These are phyloP conservation scores for Paecilomyces fulvus DNA, from an alignment of 2,329 filamentous ascomycete genomes.

Conservation along the genomic window DNA sequence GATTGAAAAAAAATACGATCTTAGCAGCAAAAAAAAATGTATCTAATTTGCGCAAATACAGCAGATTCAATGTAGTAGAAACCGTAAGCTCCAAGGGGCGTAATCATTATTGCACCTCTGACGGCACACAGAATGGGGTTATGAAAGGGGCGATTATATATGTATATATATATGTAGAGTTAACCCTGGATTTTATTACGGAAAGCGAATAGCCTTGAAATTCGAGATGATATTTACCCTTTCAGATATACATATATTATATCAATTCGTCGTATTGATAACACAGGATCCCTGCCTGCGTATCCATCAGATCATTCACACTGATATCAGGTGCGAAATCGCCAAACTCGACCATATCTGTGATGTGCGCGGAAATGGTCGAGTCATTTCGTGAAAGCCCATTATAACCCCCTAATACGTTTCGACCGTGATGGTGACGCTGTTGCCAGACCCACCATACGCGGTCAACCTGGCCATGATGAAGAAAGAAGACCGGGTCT, in stretches of 20 bases:
- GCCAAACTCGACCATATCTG: conserved; percentile 11
- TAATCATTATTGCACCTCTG: no score
- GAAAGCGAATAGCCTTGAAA: no score
- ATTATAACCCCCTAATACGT: conserved; percentile 4
- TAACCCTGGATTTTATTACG: no score
- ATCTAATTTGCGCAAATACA: no score
- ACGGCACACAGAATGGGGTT: no score
- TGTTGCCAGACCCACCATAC: conserved; percentile 21
- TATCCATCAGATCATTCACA: conserved; percentile 14
- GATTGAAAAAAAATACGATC: no score
- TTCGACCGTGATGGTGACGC: conserved; percentile 5
- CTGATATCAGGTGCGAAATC: conserved; percentile 10
- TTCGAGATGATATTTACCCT: not conserved
- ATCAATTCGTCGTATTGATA: conserved; percentile 11
- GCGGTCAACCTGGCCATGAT: conserved; percentile 19
- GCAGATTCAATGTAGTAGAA: no score
- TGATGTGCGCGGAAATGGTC: conserved; percentile 2
- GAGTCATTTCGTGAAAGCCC: conserved; percentile 4
- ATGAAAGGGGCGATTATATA: no score
- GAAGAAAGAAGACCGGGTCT: conserved; percentile 23
- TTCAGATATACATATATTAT: not conserved
- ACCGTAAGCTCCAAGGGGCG: no score
- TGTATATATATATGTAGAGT: no score
- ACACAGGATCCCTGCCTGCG: conserved; percentile 12
- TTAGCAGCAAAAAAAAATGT: no score